Evolutionary conservation across 2,329 filamentous ascomycete genomes (phyloP), one percentile per base, ranked within the genome.

Genomic region (Chrysoporthe deuterocubensis): DNA sequence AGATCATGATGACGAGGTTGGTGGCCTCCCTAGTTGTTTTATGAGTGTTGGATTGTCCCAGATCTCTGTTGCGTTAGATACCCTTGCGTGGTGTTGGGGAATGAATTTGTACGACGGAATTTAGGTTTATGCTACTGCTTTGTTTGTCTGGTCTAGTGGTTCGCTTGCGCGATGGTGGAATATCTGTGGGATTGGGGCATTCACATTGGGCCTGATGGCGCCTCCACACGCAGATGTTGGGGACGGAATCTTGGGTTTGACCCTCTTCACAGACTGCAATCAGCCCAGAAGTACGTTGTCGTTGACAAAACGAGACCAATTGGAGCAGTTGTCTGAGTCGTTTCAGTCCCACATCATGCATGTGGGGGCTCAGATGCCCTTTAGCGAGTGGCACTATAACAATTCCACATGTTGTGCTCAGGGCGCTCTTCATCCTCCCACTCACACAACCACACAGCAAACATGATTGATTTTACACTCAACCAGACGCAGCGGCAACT

Each of bases 391-490:
- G 48, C 48, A n/a, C 48, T 32, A 11, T 40, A 13, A 8, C 11
- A 16, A 7, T 26, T 32, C 16, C 2, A 52, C 7, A 1, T 40
- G 9, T 40, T 40, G 37, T 40, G 37, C 37, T 40, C 37, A 40
- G 9, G 37, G 9, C 37, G 37, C 9, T 7, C 50, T 16, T 54
- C 26, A 3, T 54, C 26, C 26, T 13, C 13, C 44, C 18, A 4
- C 50, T 21, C 40, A 32, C 57, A 21, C 3, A 43, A 62, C 6
- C 8, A 40, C 1, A 6, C 44, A 50, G 14, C 32, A 16, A 26
- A 50, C 1, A 68, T 68, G 67, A 66, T 68, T 18, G 64, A 66
- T 16, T 62, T 68, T 52, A 62, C 16, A 7, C 67, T 66, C 52
- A 21, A 43, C 3, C 42, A 54, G 42, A 16, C 46, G n/a, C 67